These are phyloP conservation scores for Salvia sclarea DNA, from an alignment of 305 asterid genomes.

Conservation along the genomic window DNA sequence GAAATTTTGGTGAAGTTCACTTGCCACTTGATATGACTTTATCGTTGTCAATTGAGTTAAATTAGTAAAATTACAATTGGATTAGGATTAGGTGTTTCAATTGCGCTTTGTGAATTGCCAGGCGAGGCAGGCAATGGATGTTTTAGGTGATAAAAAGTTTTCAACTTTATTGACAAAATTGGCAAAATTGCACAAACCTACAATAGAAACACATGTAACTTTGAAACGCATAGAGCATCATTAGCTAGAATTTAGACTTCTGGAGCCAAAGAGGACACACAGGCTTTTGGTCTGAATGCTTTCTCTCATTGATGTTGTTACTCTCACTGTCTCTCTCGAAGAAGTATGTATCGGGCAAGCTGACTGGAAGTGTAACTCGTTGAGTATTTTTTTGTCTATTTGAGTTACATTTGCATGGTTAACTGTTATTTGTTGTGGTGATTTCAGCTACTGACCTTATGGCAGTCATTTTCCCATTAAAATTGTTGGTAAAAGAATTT, in stretches of 20 bases:
- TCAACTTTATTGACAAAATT: constrained; percentile 7
- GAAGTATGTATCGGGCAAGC: background rate
- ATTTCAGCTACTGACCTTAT: background rate
- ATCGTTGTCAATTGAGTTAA: background rate
- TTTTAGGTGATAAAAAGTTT: background rate
- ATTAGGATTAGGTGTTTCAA: background rate
- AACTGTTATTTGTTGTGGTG: background rate
- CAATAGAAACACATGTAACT: background rate
- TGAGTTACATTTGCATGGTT: background rate
- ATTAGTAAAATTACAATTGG: background rate
- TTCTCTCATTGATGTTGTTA: background rate
- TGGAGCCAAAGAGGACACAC: background rate
- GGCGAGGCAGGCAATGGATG: background rate
- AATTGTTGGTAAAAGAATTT: background rate
- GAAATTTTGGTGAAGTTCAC: background rate
- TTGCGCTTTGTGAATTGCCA: background rate
- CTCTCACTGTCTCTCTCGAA: background rate
- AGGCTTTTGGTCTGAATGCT: background rate
- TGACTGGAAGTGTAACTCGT: background rate
- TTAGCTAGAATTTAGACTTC: background rate
- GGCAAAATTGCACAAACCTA: background rate
- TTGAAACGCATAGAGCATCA: background rate
- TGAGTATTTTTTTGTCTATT: background rate
- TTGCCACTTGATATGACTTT: background rate
- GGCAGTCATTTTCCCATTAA: background rate